Base-by-base conservation (phyloP, 768 basidiomycete genomes). In the Termitomyces sp. region DNA sequence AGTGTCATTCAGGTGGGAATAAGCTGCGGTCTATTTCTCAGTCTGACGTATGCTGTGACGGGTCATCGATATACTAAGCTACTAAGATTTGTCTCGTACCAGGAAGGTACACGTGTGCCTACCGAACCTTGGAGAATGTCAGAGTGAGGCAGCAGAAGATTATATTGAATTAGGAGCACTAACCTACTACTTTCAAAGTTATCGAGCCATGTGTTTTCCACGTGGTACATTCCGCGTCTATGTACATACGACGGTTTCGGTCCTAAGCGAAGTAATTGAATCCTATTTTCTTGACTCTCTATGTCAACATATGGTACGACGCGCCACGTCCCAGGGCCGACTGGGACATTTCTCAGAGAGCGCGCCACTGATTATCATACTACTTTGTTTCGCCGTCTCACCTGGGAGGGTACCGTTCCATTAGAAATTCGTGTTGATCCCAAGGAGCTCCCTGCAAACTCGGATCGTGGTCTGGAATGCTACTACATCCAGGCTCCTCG, bases 401-500 rank as follows among this genome's bases (percentile, higher is more conserved):
- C 87, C 61, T 96, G 94, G 91, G 91, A 94, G 66, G 91, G 92
- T 9, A 88, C 90, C 0, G 86, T 97, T 17, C 91, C 94, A 17
- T 76, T 98, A 48, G 89, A 94, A 75, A 84, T 97, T 66, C 86
- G 89, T 59, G 85, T 96, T 60, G 91, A 92, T 70, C 81, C 89
- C 42, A 90, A 91, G 66, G 92, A 94, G 68, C 83, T 94, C 9
- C 92, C 94, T 33, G 88, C 92, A 44, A 91, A 90, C 69, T 90
- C 89, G 56, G 91, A 96, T 75, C 85, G 91, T 54, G 88, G 87
- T 21, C 80, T 93, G 38, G 94, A 96, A 71, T 88, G 86, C 67
- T 96, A 94, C 73, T 97, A 86, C 72, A 75, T 92, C 52, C 90
- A 92, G 70, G 95, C 91, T 6, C 90, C 95, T 37, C 81, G 97